Base-by-base conservation (phyloP, 768 basidiomycete species). In the Tulasnella sp. region DNA sequence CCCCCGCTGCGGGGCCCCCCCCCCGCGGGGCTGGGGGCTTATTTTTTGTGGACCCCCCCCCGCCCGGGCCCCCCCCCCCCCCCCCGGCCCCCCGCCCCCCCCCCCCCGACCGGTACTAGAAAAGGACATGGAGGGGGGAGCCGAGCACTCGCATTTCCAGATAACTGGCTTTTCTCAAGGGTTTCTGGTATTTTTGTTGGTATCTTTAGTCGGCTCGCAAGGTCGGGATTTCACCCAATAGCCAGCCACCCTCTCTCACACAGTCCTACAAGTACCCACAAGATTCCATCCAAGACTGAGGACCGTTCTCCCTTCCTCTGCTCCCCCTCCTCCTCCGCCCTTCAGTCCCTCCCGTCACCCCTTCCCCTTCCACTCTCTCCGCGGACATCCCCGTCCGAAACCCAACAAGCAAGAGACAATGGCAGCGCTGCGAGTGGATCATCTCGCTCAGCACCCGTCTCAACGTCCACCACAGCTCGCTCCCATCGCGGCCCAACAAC, bases 251-350 rank as follows among this genome's bases (percentile, higher is more conserved):
- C 71, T 72, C 71, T 72, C 71, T 40, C 71, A 72, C 71, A 72
- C 37, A 72, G 39, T 72, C 37, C 71, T 72, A 67, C 44, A 72
- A 72, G 71, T 72, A 72, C 71, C 71, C 71, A 72, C 71, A 72
- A 72, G 71, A 72, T 72, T 46, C 71, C 71, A 72, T 67, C 61
- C 61, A 67, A 67, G 61, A 67, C 61, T 67, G 61, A 35, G 35
- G 61, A 72, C 71, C 20, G 71, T 29, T 46, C 39, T 44, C 15
- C 35, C 35, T 35, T 35, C 35, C 35, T 35, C 71, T 37, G 70
- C 35, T 32, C 71, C 37, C 16, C 26, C 71, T 18, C 71, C 71
- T 16, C 20, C 71, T 39, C 29, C 71, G 18, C 42, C 71, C 2
- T 7, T 72, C 71, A 16, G 23, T 37, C 71, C 44, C 23, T 26